Base-by-base conservation (phyloP, 1,284 basidiomycete species). In the Ustilago sp. region DNA sequence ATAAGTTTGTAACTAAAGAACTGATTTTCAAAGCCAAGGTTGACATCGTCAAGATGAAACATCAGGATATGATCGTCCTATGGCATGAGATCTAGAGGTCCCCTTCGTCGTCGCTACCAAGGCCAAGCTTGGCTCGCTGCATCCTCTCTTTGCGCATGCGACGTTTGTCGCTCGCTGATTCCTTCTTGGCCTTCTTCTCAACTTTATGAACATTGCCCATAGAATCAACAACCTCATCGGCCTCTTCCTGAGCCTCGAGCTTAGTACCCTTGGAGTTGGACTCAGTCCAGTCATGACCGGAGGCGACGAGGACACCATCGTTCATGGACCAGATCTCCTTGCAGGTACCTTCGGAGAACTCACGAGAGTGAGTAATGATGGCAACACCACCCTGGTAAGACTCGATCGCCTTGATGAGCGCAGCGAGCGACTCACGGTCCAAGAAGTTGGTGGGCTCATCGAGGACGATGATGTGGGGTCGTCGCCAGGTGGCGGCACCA, bases 211-310 rank as follows among this genome's bases (percentile, higher is more conserved):
- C 23, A 77, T 85, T 85, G 54, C 83, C 84, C 19, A 86, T 41
- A 8, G 83, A 83, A 63, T 85, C 84, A 54, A 64, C 17, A 17
- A 45, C 63, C 36, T 69, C 63, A 59, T 77, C 75, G 51, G 84
- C 83, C 13, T 83, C 83, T 23, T 77, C 80, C 74, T 83, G 81
- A 54, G 68, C 56, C 63, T 84, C 82, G 60, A 86, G 63, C 61
- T 82, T 80, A 57, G 79, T 80, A 13, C 83, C 83, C 23, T 80
- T 80, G 56, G 75, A 70, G 67, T 99, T 95, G 62, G 95, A 95
- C 88, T 99, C 96, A 84, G 97, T 94, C 87, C 87, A 87, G 82
- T 87, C 86, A 83, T 98, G 95, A 77, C 96, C 96, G 7, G 77
- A 81, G 13, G 83, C 83, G 47, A 63, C 56, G 34, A 86, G 78